Evolutionary conservation across 208 protist genomes (phyloP), one percentile per base, ranked within the genome.

Genomic region (Porcisia deanei): DNA sequence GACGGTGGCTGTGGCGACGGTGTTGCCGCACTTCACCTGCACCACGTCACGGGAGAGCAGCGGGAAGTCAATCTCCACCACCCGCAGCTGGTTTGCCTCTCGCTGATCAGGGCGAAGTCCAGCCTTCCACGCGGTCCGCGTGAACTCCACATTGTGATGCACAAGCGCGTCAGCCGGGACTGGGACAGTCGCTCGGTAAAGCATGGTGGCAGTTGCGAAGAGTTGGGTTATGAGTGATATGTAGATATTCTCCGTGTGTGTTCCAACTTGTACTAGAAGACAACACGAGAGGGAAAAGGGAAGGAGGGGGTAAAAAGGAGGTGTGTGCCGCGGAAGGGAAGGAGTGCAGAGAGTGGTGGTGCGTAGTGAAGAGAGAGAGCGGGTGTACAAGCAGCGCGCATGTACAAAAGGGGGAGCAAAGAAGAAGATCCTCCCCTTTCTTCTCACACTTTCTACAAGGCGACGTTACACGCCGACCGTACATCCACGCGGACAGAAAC

Each of bases 1-100:
- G 43, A 98, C 90, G 55, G 81, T 81, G 16, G 90, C 95, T 7
- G 90, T 87, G 1, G 97, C 96, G 47, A 91, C 84, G 8, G 98
- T 99, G 47, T 88, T 88, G 18, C 98, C 98, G 37, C 96, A 87
- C 54, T 83, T 85, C 58, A 99, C 95, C 66, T 97, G 85, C n/a
- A 84, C 84, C 30, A 89, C 67, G 60, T 95, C 89, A n/a, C 87
- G 79, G 22, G 89, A 83, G 65, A 88, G 84, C 39, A 90, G 81
- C 45, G 91, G 93, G 61, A 94, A 96, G n/a, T 89, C 82, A 18
- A 97, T 69, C 54, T 73, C 65, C 4, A 96, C 75, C n/a, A 88
- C 85, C 18, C 93, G 91, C 4, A 95, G 81, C 83, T 97, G 90
- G 39, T 85, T 69, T 10, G 85, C 80, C 34, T 81, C 77, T 25